These are phyloP conservation scores for Cladobotryum protrusum DNA, from an alignment of 2,329 filamentous ascomycete species.

Conservation along the genomic window DNA sequence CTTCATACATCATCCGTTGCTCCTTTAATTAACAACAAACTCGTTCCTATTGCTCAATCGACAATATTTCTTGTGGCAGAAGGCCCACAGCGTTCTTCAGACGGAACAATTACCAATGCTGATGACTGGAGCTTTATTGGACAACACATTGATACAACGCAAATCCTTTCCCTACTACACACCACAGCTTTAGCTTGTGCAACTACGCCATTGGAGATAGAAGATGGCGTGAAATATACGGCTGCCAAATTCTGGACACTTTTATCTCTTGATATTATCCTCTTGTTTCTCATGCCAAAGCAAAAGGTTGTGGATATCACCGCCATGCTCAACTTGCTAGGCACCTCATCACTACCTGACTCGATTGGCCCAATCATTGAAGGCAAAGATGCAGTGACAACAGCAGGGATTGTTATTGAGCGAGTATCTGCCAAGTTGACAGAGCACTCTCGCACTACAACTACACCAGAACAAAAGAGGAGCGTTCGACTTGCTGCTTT, in stretches of 20 bases:
- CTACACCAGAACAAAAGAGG: conserved; percentile 34
- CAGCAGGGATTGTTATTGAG: conserved; percentile 49
- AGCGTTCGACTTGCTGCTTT: conserved; percentile 42
- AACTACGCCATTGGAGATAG: conserved; percentile 27
- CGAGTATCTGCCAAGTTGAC: conserved; percentile 57
- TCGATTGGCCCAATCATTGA: conserved; percentile 61
- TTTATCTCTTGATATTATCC: conserved; percentile 59
- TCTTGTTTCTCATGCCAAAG: conserved; percentile 61
- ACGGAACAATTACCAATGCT: conserved; percentile 41
- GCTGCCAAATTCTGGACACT: conserved; percentile 57
- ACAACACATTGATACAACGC: conserved; percentile 55
- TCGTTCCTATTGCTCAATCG: conserved; percentile 50
- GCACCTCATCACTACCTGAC: conserved; percentile 55
- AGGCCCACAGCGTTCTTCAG: conserved; percentile 44
- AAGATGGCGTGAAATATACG: conserved; percentile 24
- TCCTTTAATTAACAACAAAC: conserved; percentile 50
- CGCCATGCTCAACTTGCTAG: conserved; percentile 58
- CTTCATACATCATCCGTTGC: conserved; percentile 54
- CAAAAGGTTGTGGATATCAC: conserved; percentile 59
- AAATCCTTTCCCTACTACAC: conserved; percentile 61
- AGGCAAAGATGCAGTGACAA: conserved; percentile 35
- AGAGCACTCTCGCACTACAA: conserved; percentile 42
- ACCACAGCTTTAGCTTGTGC: conserved; percentile 55
- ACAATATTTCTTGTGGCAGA: conserved; percentile 56
- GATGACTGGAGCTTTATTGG: conserved; percentile 33